A percentile compares a stretch with the other conserved stretches of the same genome.
Conservation (phyloP, 2,329 filamentous ascomycete species). For the Talaromyces sp. region DNA sequence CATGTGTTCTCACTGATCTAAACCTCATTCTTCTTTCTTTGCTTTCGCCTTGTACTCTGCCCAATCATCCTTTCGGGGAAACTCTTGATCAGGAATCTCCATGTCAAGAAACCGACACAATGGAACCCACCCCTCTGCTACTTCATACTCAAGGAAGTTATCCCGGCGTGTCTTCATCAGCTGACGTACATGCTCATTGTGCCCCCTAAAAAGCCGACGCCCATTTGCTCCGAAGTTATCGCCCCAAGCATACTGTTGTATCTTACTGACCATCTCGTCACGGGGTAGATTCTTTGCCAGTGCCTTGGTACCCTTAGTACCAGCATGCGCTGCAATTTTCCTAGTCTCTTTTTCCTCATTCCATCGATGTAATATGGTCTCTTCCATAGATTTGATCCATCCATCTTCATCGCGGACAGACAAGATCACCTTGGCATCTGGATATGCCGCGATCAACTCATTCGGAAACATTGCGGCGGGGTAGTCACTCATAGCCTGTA, state of each 20-base stretch:
- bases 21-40: not conserved
- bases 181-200: not conserved
- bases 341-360: not conserved
- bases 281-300: not conserved
- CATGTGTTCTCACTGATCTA: too few relatives aligned
- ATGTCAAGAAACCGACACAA: slow-evolving; percentile 1
- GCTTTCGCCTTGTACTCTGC: not conserved
- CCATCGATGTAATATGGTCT: not conserved
- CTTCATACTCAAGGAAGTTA: not conserved
- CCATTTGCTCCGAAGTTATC: not conserved
- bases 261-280: not conserved
- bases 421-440: slow-evolving; percentile 30
- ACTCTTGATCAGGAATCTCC: not conserved
- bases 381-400: slow-evolving; percentile 11
- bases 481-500: slow-evolving; percentile 23
- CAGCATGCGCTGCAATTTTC: not conserved
- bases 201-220: not conserved
- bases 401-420: slow-evolving; percentile 19
- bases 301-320: not conserved
- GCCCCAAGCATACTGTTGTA: not conserved
- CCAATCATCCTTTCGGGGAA: slow-evolving; percentile 2
- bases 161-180: not conserved
- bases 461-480: slow-evolving; percentile 19
- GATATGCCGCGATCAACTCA: slow-evolving; percentile 26
- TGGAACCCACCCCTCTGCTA: not conserved